Percentiles rank a stretch among this genome's conserved stretches.
These are phyloP conservation scores for Pluteus cervinus DNA, from an alignment of 768 basidiomycete genomes.

Conservation along the genomic window DNA sequence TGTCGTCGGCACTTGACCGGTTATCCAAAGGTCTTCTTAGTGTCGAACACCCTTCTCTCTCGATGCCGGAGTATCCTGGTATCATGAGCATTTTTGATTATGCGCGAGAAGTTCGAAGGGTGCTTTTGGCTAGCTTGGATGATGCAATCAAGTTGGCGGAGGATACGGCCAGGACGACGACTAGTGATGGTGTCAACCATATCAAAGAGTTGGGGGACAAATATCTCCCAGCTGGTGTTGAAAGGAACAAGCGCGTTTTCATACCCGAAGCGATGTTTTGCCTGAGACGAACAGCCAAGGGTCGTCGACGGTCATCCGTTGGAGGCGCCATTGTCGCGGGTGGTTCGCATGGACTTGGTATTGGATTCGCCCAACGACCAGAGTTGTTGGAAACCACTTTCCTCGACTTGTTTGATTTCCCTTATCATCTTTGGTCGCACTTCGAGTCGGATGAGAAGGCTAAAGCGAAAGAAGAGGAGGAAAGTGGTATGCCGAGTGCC, in stretches of 20 bases:
- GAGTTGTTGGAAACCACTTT: slow-evolving; percentile 78
- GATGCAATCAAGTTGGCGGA: slow-evolving; percentile 74
- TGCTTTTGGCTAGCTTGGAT: slow-evolving; percentile 78
- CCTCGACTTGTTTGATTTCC: slow-evolving; percentile 82
- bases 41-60: slow-evolving; percentile 35
- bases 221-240: slow-evolving; percentile 77
- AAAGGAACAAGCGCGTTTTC: slow-evolving; percentile 79
- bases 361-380: slow-evolving; percentile 70
- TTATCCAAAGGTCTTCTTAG: slow-evolving; percentile 74
- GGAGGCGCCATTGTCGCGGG: slow-evolving; percentile 65
- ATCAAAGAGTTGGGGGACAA: slow-evolving; percentile 67
- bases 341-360: slow-evolving; percentile 73
- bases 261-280: slow-evolving; percentile 98
- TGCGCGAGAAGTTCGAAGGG: slow-evolving; percentile 68
- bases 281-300: slow-evolving; percentile 36
- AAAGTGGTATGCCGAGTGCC: slow-evolving; percentile 46
- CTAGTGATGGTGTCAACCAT: slow-evolving; percentile 57
- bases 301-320: slow-evolving; percentile 27
- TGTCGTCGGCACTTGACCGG: slow-evolving; percentile 66
- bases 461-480: slow-evolving; percentile 27
- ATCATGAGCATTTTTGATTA: slow-evolving; percentile 82
- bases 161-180: slow-evolving; percentile 70
- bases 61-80: slow-evolving; percentile 80
- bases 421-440: slow-evolving; percentile 69
- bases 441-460: slow-evolving; percentile 58